Evolutionary conservation across 768 basidiomycete species (phyloP).

Genomic region (Agaricus blazei): DNA sequence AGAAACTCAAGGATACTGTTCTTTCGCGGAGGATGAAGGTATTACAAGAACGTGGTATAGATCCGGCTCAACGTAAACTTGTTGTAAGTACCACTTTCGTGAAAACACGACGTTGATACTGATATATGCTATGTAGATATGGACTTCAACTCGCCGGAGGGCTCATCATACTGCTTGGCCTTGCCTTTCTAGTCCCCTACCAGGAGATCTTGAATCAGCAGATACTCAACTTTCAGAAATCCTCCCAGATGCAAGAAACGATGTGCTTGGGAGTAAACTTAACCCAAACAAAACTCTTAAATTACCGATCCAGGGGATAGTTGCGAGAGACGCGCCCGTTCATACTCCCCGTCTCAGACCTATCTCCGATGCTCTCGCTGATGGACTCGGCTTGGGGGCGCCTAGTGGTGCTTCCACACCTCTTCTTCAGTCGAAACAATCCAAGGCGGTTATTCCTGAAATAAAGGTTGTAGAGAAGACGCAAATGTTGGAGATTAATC

Average conservation of each 20-base stretch:
- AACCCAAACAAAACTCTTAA: neutral
- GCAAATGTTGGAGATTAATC: conserved; percentile 98
- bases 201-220: neutral
- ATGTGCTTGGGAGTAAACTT: neutral
- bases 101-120: neutral
- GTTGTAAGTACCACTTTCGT: conserved; percentile 44
- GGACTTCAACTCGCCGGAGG: conserved; percentile 92
- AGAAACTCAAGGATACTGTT: conserved; percentile 85
- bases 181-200: conserved; percentile 36
- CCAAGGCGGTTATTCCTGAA: neutral
- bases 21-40: conserved; percentile 75
- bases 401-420: neutral
- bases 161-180: conserved; percentile 98
- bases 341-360: conserved; percentile 5
- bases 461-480: conserved; percentile 92
- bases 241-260: neutral
- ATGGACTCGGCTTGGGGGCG: neutral
- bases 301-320: neutral
- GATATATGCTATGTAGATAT: conserved; percentile 55
- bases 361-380: neutral
- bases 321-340: conserved; percentile 6
- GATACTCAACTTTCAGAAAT: too few relatives aligned
- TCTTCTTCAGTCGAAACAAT: neutral
- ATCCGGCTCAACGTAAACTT: conserved; percentile 53
- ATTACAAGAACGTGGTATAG: conserved; percentile 64